Conservation (phyloP, 148 eudicot species). For the Diospyros lotus region DNA sequence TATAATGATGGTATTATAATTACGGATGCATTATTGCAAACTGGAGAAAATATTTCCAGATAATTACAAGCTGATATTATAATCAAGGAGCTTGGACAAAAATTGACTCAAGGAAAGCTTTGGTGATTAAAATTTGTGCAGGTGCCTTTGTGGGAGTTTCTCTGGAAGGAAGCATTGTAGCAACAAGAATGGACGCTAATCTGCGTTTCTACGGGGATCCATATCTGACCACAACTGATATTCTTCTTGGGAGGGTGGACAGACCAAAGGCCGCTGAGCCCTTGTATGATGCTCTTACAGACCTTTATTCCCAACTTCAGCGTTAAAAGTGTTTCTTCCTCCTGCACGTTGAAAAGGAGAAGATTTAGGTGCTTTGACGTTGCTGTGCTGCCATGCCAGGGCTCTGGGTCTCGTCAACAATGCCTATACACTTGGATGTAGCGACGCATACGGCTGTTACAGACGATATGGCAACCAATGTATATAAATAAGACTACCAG, state of each 20-base stretch:
- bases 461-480: too few species aligned
- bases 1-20: too few species aligned
- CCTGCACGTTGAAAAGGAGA: too few species aligned
- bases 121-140: conserved; percentile 18
- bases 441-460: too few species aligned
- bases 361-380: too few species aligned
- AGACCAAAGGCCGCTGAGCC: conserved; percentile 93
- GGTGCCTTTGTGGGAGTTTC: conserved; percentile 97
- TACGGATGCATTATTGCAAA: not conserved
- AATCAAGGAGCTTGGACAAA: not conserved
- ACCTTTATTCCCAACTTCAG: conserved; percentile 53
- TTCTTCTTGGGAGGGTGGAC: conserved; percentile 78
- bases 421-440: too few species aligned
- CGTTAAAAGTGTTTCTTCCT: too few species aligned
- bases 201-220: conserved; percentile 91
- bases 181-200: conserved; percentile 84
- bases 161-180: conserved; percentile 71
- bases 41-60: not conserved
- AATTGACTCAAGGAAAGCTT: too few species aligned
- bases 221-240: conserved; percentile 76
- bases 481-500: too few species aligned
- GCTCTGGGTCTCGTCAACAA: too few species aligned
- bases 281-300: conserved; percentile 64
- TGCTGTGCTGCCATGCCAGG: too few species aligned
- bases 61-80: not conserved